Evolutionary conservation across 2,329 filamentous ascomycete species (phyloP), one percentile per base, ranked within the genome.

Genomic region (Colletotrichum sp.): DNA sequence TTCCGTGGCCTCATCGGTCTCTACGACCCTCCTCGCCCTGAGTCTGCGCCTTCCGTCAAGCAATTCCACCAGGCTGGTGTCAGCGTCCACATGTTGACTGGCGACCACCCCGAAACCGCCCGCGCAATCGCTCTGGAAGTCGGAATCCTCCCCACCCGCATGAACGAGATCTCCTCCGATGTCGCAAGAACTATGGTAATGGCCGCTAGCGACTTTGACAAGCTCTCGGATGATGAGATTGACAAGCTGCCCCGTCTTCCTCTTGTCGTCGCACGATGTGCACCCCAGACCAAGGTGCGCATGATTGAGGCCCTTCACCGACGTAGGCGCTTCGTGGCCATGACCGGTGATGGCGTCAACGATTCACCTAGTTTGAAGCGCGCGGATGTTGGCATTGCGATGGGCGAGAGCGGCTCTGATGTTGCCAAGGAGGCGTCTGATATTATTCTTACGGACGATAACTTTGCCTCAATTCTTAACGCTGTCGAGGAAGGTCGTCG

Each of bases 311-410:
- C 92, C 16, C 88, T 94, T 10, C 92, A 93, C 80, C 88, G 93
- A 36, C 90, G 93, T 57, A 88, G 88, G 61, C 85, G 87, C n/a
- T 94, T 92, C 82, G 92, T 90, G 59, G 93, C 92, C 67, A 94
- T 94, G 92, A 94, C 92, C 14, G 93, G 93, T 72, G 93, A 95
- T 77, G 93, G 93, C 34, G 93, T 94, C 70, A 94, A 94, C 78
- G 93, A 94, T 79, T 92, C 91, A 2, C 93, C 93, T 1, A 93
- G 92, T 21, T 85, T 95, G 39, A 93, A 93, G 81, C 88, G 89
- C 63, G 91, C 92, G 2, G 93, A 95, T 80, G 92, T 95, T 4
- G 93, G 92, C 73, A 95, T 94, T 77, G 92, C 92, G 43, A 94
- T 94, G 93, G 93, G 93, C 6, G 87, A 91, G 83, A 88, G 91